Evolutionary conservation across 2,329 filamentous ascomycete species (phyloP), one percentile per base, ranked within the genome.

Genomic region (Claviceps sp.): DNA sequence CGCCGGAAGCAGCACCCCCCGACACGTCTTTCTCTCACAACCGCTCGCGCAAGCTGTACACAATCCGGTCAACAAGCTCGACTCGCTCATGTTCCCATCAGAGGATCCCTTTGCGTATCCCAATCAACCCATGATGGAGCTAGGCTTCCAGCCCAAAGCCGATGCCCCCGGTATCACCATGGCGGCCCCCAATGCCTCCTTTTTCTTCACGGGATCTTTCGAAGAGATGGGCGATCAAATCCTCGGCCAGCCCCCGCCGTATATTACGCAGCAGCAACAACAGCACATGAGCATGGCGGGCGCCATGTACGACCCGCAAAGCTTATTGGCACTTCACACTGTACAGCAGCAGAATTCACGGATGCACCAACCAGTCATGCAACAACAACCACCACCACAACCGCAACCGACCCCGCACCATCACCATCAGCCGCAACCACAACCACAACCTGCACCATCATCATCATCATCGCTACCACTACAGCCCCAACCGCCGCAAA

Each of bases 21-120:
- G 59, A 26, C 64, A 64, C 38, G 59, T 56, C 4, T 66, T 64
- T 50, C 59, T 61, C 17, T 60, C 65, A 3, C 66, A 68, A 10
- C 62, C 62, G 8, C 58, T 68, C 5, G 59, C 61, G 52, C 54
- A 68, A 3, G 57, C 60, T 50, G 50, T 61, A 55, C 54, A 67
- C 47, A 77, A 71, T 58, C 69, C 71, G 4, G 70, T 89, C 16
- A 78, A 85, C 57, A 85, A 87, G 62, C 75, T 90, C 6, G 84
- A 84, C 54, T 80, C 82, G 3, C 80, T 90, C 69, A 89, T 91
- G 84, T 91, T 91, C 61, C 83, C 85, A 1, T 84, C 85, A 0
- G 77, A 80, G 38, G 86, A 91, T 59, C 85, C 87, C 0, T 85
- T 91, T 56, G 84, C 83, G 0, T 93, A 91, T 60, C 86, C 85